A percentile compares a stretch with the other conserved stretches of the same genome.
phyloP scores from a whole-genome alignment of 768 basidiomycete genomes.

The Suillus sp. region DNA sequence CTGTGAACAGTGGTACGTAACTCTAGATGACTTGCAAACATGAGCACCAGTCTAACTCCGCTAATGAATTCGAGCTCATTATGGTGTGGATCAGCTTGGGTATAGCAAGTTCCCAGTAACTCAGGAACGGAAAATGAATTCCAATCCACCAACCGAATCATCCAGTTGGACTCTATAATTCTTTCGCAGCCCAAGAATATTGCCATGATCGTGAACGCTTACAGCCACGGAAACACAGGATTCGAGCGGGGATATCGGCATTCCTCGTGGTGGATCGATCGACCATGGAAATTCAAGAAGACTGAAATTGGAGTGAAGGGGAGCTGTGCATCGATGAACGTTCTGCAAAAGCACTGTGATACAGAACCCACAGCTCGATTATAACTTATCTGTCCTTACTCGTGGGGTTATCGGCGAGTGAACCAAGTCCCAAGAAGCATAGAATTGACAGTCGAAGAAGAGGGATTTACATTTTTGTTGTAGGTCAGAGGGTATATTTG shows the following conservation, averaged over 20 bases:
- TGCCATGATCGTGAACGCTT: neutral
- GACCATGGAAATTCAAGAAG: neutral
- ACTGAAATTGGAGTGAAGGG: neutral
- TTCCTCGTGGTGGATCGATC: constrained; percentile 5
- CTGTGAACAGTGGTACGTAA: constrained; percentile 4
- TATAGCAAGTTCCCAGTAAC: neutral
- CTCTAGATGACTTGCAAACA: neutral
- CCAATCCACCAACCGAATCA: neutral
- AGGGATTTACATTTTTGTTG: neutral
- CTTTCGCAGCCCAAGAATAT: neutral
- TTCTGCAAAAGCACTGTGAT: neutral
- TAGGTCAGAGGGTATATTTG: constrained; percentile 16
- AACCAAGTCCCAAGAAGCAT: neutral
- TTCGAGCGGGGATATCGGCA: neutral
- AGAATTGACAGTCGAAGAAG: neutral
- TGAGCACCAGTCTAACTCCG: neutral
- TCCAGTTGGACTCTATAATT: neutral
- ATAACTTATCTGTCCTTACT: neutral
- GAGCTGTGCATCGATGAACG: neutral
- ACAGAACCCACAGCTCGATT: neutral
- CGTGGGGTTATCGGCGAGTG: neutral
- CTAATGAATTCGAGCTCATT: neutral
- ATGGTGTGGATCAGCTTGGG: neutral
- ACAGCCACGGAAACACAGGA: neutral
- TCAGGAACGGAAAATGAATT: neutral